Base-by-base conservation (phyloP, 495 filamentous ascomycete species). In the Talaromyces wortmannii region DNA sequence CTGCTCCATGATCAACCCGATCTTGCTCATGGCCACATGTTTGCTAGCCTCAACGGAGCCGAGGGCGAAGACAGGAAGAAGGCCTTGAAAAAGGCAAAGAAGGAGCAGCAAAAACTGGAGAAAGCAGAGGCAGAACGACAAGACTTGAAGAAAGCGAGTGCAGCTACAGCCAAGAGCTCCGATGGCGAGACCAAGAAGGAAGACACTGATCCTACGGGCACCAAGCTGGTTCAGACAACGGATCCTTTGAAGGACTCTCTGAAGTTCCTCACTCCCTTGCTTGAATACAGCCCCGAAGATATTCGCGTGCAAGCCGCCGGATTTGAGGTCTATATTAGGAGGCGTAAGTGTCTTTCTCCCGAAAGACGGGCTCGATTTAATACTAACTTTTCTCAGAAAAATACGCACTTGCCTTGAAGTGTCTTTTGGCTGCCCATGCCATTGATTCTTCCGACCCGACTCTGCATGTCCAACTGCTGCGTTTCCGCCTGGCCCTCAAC, bases 1-100 rank as follows among this genome's bases (percentile, higher is more conserved):
- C 74, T 82, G 55, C 83, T 99, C 58, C 76, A 86, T 59, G 95
- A 97, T 62, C 81, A 88, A 52, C 89, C 88, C 1, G 66, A 81
- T 46, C 74, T 87, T n/a, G 82, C 72, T 8, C 74, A 84, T 52
- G 76, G 72, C 16, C 75, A 75, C 0, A 65, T 83, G 44, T 65
- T 74, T n/a, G 78, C 79, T 56, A 78, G 76, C 0, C 60, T 72
- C 17, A 86, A 85, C 54, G 84, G 83, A 23, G 71, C 73, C 53
- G 83, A 86, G 48, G 79, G 81, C 0, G 81, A 82, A 5, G 91
- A 96, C 63, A 79, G 81, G 53, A 97, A 96, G 80, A 97, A 95
- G 76, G 90, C 90, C 0, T 75, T 88, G 40, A 97, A 96, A 79
- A 98, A 97, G 75, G 92, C 92, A 3, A 92, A 85, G 73, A 92